Evolutionary conservation across 2,329 filamentous ascomycete genomes (phyloP), one percentile per base, ranked within the genome.

Genomic region (Ceratocystis smalleyi): DNA sequence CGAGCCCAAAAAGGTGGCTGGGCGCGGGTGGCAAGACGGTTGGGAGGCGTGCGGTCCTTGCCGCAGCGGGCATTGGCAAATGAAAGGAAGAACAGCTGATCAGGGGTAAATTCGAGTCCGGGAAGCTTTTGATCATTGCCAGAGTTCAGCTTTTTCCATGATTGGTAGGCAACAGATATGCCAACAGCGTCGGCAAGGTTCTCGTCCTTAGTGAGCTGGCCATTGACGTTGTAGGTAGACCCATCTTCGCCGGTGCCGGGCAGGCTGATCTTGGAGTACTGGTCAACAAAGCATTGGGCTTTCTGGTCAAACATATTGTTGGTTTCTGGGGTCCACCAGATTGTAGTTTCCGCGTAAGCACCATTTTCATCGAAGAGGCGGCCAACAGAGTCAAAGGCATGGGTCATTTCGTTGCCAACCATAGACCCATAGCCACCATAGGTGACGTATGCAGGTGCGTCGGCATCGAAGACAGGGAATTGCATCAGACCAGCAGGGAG

Each of bases 401-500:
- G 86, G 2, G 82, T 84, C 8, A 89, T 77, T 71, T 88, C 85
- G 69, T 88, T 85, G 1, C 85, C 86, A 12, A 81, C 82, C 1
- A 88, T 80, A 1, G 82, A 79, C 0, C 85, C 86, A 70, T 88
- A 85, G 0, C 81, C 82, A n/a, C 85, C 85, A 70, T 87, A 89
- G 12, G 80, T 80, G 45, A 88, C 73, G 69, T 88, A 89, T 27
- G 80, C 74, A 0, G 86, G 86, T 0, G 86, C 77, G 3, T 79
- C 74, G 8, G 81, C 78, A 66, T 85, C 81, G 69, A 88, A 88
- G 1, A 84, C 75, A 0, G 86, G 85, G 2, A 81, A 80, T 70
- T 88, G 85, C 80, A 87, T 83, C 65, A 88, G 86, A 0, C 83
- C 86, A 0, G 84, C 84, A 0, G 83, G 83, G 71, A 89, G 86